Evolutionary conservation across 805 yeast genomes (phyloP).

Genomic region (Candida arabinofermentans): DNA sequence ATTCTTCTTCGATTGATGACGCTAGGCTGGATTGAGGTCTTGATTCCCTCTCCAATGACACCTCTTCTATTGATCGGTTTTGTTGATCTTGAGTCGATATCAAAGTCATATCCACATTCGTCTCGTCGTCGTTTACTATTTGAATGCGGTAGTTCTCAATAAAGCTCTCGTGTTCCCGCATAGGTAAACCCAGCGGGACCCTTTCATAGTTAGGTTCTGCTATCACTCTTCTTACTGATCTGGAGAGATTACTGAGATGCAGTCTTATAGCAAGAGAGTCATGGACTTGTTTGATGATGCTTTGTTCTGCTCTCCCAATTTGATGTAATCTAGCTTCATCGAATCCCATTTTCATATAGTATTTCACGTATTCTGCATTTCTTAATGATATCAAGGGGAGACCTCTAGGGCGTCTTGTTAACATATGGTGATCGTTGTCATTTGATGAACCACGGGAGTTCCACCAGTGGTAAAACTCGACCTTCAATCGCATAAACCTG

Average conservation of each 20-base stretch:
- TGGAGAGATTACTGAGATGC: neutral
- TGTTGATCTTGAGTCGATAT: no score
- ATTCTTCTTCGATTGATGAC: no score
- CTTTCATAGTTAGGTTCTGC: neutral
- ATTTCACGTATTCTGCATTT: conserved; percentile 19
- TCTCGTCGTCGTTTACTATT: no score
- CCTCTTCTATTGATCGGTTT: no score
- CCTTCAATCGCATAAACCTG: conserved; percentile 15
- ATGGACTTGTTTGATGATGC: neutral
- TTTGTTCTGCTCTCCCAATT: neutral
- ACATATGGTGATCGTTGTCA: conserved; percentile 17
- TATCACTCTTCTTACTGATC: neutral
- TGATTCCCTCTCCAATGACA: no score
- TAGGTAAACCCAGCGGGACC: neutral
- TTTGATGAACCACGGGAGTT: conserved; percentile 20
- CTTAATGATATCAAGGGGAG: conserved; percentile 25
- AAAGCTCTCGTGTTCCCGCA: neutral
- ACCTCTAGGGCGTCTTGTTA: conserved; percentile 24
- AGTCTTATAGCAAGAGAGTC: neutral
- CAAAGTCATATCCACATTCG: no score
- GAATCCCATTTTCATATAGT: conserved; percentile 10
- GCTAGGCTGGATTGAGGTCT: no score
- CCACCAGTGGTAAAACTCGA: conserved; percentile 28
- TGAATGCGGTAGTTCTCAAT: neutral
- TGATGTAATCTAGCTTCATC: conserved; percentile 2